Conservation (phyloP, 805 yeast species). For the Candida qinlingensis region DNA sequence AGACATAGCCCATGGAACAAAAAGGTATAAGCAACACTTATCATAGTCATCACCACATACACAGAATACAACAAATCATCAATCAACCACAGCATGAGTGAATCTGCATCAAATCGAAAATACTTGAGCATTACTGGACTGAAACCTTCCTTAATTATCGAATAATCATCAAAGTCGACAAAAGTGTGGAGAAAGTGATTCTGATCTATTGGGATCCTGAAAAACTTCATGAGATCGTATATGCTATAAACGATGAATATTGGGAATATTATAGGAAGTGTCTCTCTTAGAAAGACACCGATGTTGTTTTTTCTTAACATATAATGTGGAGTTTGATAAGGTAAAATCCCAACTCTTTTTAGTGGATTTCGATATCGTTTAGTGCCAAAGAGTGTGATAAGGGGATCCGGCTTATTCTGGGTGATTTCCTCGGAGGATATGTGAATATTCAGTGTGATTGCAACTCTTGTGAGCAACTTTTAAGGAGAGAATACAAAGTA, state of each 20-base stretch:
- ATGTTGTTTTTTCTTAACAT: slow-evolving; percentile 7
- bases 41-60: slow-evolving; percentile 7
- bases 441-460: no score
- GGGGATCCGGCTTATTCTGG: no score
- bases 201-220: not conserved
- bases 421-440: no score
- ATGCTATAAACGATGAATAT: slow-evolving; percentile 15
- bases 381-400: no score
- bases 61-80: slow-evolving; percentile 2
- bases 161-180: slow-evolving; percentile 12
- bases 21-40: slow-evolving; percentile 13
- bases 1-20: slow-evolving; percentile 18
- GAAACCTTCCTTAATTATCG: slow-evolving; percentile 15
- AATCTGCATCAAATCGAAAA: not conserved
- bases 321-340: no score
- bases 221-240: slow-evolving; percentile 12
- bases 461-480: no score
- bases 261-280: slow-evolving; percentile 16
- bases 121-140: slow-evolving; percentile 9
- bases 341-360: no score
- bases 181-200: slow-evolving; percentile 14
- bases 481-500: no score
- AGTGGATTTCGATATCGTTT: no score
- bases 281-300: slow-evolving; percentile 10
- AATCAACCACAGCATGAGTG: not conserved